Evolutionary conservation across 371 early-diverging fungal genomes (phyloP).

Genomic region (Dichotomocladium elegans): DNA sequence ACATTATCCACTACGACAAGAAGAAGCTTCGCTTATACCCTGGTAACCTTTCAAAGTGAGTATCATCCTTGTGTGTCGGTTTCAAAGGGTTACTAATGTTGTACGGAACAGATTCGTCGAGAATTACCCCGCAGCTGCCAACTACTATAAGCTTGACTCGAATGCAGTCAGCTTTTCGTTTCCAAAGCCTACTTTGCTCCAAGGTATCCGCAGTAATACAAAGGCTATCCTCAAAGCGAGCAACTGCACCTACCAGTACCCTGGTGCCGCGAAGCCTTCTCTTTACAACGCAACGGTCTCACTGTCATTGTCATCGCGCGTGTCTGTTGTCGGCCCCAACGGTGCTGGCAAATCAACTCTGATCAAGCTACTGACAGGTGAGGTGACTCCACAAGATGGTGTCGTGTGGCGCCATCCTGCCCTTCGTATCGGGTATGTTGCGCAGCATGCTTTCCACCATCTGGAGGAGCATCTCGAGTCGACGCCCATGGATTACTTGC

Average conservation of each 20-base stretch:
- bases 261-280: conserved; percentile 59
- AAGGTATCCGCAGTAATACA: conserved; percentile 71
- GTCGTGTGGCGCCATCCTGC: conserved; percentile 71
- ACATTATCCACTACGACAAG: conserved; percentile 77
- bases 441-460: conserved; percentile 89
- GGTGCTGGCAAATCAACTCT: conserved; percentile 87
- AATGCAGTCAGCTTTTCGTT: conserved; percentile 68
- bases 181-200: conserved; percentile 72
- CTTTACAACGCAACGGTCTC: conserved; percentile 59
- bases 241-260: conserved; percentile 65
- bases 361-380: conserved; percentile 79
- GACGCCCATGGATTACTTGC: conserved; percentile 78
- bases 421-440: conserved; percentile 81
- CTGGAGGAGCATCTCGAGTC: conserved; percentile 78
- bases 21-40: conserved; percentile 65
- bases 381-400: conserved; percentile 61
- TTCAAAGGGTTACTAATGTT: no score
- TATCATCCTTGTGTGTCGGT: no score
- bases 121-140: conserved; percentile 53
- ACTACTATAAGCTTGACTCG: conserved; percentile 71
- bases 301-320: conserved; percentile 72
- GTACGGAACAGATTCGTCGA: conserved; percentile 54
- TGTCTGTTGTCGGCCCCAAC: conserved; percentile 79
- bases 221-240: conserved; percentile 75
- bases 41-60: conserved; percentile 60